Percentiles rank a stretch among this genome's conserved stretches.
These are phyloP conservation scores for Solanum etuberosum DNA, from an alignment of 257 asterid genomes.

Conservation along the genomic window DNA sequence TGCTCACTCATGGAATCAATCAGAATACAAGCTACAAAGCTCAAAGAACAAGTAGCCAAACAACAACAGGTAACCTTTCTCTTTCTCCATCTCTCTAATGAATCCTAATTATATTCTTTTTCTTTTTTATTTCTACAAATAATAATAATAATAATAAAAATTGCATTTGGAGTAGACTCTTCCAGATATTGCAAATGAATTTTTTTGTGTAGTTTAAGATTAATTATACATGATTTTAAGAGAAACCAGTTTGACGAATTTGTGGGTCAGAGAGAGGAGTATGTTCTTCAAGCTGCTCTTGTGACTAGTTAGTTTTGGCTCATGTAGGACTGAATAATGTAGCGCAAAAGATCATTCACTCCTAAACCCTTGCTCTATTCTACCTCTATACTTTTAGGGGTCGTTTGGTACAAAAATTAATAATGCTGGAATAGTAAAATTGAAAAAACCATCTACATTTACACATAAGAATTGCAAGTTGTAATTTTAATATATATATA, in stretches of 20 bases:
- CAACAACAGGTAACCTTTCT: slow-evolving; percentile 45
- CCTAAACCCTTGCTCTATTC: not conserved
- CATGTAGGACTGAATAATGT: not conserved
- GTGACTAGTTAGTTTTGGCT: not conserved
- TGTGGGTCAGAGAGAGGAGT: not conserved
- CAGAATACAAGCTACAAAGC: slow-evolving; percentile 65
- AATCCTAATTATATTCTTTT: not conserved
- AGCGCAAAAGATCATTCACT: not conserved
- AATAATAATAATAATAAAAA: too few species aligned
- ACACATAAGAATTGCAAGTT: too few species aligned
- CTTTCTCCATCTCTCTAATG: not conserved
- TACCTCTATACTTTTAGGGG: not conserved
- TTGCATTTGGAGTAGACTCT: not conserved
- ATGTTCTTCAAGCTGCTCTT: not conserved
- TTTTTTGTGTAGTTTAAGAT: not conserved
- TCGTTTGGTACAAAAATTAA: too few species aligned
- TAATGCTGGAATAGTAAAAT: too few species aligned
- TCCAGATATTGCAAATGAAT: not conserved
- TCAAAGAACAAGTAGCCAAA: slow-evolving; percentile 69
- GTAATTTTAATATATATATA: too few species aligned
- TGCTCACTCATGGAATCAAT: slow-evolving; percentile 36
- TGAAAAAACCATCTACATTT: too few species aligned
- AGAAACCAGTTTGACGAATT: not conserved
- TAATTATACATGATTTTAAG: not conserved
- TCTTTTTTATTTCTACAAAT: too few species aligned